Evolutionary conservation across 2,329 filamentous ascomycete genomes (phyloP).

Genomic region (Leptographium procerum): DNA sequence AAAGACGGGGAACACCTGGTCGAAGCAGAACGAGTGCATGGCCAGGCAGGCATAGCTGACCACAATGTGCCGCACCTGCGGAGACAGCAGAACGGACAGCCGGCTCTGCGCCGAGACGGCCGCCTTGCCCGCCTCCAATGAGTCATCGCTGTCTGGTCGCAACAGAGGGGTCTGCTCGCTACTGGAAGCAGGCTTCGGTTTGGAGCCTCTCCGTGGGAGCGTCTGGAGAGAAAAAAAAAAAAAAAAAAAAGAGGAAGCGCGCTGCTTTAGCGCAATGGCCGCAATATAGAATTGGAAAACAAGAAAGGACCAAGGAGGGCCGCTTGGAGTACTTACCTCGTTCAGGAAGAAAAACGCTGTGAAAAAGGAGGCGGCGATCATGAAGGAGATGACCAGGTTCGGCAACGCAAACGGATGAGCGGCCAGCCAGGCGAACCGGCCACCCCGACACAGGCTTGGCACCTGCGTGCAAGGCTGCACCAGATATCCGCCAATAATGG

Average conservation of each 20-base stretch:
- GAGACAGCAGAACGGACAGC: not conserved
- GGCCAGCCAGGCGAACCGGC: slow-evolving; percentile 2
- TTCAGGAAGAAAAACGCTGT: slow-evolving; percentile 4
- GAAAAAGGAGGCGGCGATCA: not conserved
- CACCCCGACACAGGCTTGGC: not conserved
- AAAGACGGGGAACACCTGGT: slow-evolving; percentile 11
- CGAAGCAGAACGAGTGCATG: slow-evolving; percentile 8
- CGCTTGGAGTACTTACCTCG: not conserved
- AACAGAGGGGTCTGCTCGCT: not conserved
- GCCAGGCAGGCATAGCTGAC: slow-evolving; percentile 6
- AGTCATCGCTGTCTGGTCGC: no score
- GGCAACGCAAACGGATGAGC: slow-evolving; percentile 9
- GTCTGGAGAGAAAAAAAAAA: no score
- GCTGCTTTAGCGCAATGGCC: not conserved
- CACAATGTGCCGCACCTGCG: slow-evolving; percentile 1
- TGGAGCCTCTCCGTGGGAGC: not conserved
- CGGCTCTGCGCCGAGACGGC: not conserved
- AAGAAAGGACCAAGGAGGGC: not conserved
- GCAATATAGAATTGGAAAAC: not conserved
- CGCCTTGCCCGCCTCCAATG: not conserved
- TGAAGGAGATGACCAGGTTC: slow-evolving; percentile 2
- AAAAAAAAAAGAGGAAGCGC: no score
- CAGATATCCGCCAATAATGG: slow-evolving; percentile 8
- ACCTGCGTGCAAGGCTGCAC: slow-evolving; percentile 6
- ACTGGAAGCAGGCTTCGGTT: not conserved